Evolutionary conservation across 768 basidiomycete species (phyloP), one percentile per base, ranked within the genome.

Genomic region (Fibroporia radiculosa): DNA sequence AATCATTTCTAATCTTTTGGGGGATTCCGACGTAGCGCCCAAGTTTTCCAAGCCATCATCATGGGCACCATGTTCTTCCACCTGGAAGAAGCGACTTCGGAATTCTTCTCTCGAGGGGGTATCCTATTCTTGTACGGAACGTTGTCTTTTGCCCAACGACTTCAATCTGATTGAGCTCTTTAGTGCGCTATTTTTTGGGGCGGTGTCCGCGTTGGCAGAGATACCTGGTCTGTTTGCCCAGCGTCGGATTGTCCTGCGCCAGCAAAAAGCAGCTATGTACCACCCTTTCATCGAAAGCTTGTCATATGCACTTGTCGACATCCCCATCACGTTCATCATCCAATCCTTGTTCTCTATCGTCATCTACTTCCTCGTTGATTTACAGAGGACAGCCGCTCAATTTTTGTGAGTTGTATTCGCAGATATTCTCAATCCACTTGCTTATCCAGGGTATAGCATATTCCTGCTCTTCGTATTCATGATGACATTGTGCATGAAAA

Each of bases 41-140:
- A 81, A 79, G 31, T 66, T 72, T 10, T 81, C 77, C 58, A 52
- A 48, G 70, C 71, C 29, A 53, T 71, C 36, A 70, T 75, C 45
- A 70, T 82, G 40, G 84, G 84, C 19, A 78, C 77, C 0, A 73
- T 84, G 24, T 90, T 84, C 68, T 67, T 77, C 45, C 66, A 71
- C 6, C 62, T 79, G 26, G 68, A 75, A 0, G 64, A 74, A 13
- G 64, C 65, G 6, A 84, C 85, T 1, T 61, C 67, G 11, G 77
- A 75, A 10, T 82, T 75, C 57, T 88, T 84, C 69, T 79, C 82
- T 18, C 76, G 88, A 16, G 85, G 84, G 31, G 80, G 86, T 63
- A 70, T 84, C 19, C 66, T 91, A 19, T 89, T 84, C 73, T 86
- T 88, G 74, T 82, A 58, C 25, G 75, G n/a, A n/a, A n/a, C n/a